Base-by-base conservation (phyloP, 306 rosid genomes). In the Herpetospermum pedunculosum region DNA sequence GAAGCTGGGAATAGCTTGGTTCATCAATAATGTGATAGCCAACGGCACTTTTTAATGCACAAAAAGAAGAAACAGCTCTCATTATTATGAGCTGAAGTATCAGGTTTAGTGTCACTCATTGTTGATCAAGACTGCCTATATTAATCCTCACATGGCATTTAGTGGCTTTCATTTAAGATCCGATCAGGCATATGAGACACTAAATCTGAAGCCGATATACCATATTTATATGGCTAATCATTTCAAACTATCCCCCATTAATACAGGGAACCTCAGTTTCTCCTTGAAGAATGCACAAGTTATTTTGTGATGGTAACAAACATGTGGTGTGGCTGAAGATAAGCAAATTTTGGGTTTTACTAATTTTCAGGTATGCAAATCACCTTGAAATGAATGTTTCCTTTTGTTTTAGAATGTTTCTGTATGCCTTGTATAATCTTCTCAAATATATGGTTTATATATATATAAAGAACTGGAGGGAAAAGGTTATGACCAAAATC, bases 241-340 rank as follows among this genome's bases (percentile, higher is more conserved):
- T 13, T 58, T 74, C 70, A 75, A 86, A 89, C 9, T 52, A 52
- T 52, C 29, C 29, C 29, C 30, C 29, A 21, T 52, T 52, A n/a
- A 19, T 52, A 6, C 21, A 52, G 58, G 28, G 58, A 52, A 21
- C 21, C 21, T 52, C n/a, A n/a, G n/a, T n/a, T n/a, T n/a, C n/a
- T n/a, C n/a, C n/a, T n/a, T n/a, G n/a, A n/a, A 52, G 18, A 81
- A 87, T 85, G 89, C 94, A 90, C 85, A 87, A 82, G 87, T 81
- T 93, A 76, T 87, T 77, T 79, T 92, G 85, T 90, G 98, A 93
- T 91, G 97, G 88, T 89, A 94, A 88, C 85, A 79, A 94, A 89
- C 70, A 92, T 89, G 57, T 89, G 88, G 75, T 84, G 86, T 6
- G 96, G 41, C 96, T 73, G 86, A 84, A 9, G 78, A 88, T 73